Evolutionary conservation across 139 green algal genomes (phyloP).

Genomic region (Micractinium conductrix): DNA sequence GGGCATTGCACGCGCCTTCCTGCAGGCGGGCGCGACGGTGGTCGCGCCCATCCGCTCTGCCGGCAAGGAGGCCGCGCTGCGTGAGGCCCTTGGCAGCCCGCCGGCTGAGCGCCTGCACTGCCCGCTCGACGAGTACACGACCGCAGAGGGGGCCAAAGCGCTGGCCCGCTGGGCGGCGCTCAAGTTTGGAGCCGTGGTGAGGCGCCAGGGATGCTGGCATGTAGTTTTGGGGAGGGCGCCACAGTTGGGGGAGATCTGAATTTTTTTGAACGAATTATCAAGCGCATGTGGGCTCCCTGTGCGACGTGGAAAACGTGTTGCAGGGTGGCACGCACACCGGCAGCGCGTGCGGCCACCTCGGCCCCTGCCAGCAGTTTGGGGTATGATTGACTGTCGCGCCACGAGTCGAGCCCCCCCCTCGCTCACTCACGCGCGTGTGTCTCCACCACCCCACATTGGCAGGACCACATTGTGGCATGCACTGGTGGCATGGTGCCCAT

Average conservation of each 20-base stretch:
- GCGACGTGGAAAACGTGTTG: too few species aligned
- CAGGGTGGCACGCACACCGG: too few species aligned
- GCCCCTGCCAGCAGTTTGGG: too few species aligned
- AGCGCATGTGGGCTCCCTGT: too few species aligned
- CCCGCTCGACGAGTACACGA: not conserved
- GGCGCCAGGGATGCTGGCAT: not conserved
- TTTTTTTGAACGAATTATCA: too few species aligned
- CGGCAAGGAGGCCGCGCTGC: conserved; percentile 7
- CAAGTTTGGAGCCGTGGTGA: conserved; percentile 19
- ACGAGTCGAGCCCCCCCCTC: not conserved
- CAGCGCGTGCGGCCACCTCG: too few species aligned
- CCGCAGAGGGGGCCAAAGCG: conserved; percentile 3
- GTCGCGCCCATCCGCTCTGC: conserved; percentile 16
- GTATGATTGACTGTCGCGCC: not conserved
- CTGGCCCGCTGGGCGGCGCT: not conserved
- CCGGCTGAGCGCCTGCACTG: not conserved
- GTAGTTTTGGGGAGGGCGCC: too few species aligned
- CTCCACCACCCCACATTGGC: too few species aligned
- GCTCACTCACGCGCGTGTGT: not conserved
- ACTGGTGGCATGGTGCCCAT: conserved; percentile 23
- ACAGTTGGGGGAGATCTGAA: too few species aligned
- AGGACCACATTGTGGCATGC: conserved; percentile 27
- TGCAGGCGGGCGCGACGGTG: conserved; percentile 13
- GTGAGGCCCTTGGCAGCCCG: not conserved
- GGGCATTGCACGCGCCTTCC: conserved; percentile 24